These are phyloP conservation scores for Citrus maxima DNA, from an alignment of 345 rosid genomes.

Conservation along the genomic window DNA sequence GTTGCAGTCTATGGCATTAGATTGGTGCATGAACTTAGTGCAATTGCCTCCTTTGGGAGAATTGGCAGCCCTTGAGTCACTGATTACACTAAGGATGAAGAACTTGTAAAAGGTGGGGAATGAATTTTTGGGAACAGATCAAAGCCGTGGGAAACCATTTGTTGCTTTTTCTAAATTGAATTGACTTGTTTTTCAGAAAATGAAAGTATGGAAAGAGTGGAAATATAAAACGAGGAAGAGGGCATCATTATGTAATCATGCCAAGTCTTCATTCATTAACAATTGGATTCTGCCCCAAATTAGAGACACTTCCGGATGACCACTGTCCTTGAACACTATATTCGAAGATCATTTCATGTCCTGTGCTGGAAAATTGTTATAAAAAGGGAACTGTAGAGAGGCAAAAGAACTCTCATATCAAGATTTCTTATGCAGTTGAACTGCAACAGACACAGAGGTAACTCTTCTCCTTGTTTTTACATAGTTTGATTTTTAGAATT, in stretches of 20 bases:
- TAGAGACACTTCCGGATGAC: not conserved
- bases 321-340: not conserved
- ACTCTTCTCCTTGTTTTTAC: not conserved
- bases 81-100: not conserved
- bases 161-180: not conserved
- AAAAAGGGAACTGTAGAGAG: not conserved
- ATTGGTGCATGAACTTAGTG: not conserved
- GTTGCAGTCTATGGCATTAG: not conserved
- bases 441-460: not conserved
- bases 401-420: not conserved
- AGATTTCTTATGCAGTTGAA: not conserved
- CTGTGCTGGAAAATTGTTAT: not conserved
- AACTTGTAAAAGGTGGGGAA: not conserved
- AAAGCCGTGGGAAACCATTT: not conserved
- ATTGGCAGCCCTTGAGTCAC: not conserved
- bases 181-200: not conserved
- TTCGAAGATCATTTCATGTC: not conserved
- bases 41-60: not conserved
- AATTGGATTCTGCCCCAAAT: constrained; percentile 3
- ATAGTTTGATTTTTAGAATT: not conserved
- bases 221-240: not conserved
- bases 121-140: not conserved
- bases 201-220: not conserved
- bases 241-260: not conserved
- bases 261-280: not conserved